Evolutionary conservation across 2,329 filamentous ascomycete genomes (phyloP).

Genomic region (Taxawa tesnikishii): DNA sequence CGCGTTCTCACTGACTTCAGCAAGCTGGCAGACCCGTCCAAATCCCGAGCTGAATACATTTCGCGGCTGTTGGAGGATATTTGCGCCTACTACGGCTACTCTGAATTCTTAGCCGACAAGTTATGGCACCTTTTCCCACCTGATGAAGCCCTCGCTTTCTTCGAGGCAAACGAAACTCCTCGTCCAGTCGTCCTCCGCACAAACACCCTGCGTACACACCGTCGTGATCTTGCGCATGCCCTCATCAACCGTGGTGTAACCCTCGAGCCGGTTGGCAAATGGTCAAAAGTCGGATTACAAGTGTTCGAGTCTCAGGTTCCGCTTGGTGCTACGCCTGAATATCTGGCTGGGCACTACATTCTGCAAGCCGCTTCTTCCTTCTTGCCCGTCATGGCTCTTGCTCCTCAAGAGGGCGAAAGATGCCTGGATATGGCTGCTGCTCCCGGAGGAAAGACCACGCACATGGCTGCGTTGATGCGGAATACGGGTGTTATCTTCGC

Average conservation of each 20-base stretch:
- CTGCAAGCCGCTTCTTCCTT: slow-evolving; percentile 94
- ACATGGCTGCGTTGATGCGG: slow-evolving; percentile 93
- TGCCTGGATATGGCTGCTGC: slow-evolving; percentile 91
- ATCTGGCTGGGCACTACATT: slow-evolving; percentile 95
- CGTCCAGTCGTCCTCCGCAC: slow-evolving; percentile 92
- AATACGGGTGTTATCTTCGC: slow-evolving; percentile 94
- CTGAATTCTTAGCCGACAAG: slow-evolving; percentile 87
- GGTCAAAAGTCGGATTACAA: slow-evolving; percentile 95
- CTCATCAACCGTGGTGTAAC: slow-evolving; percentile 95
- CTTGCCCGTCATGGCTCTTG: slow-evolving; percentile 92
- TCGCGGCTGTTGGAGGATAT: slow-evolving; percentile 80
- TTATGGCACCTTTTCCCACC: slow-evolving; percentile 86
- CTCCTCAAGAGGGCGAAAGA: slow-evolving; percentile 84
- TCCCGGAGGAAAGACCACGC: slow-evolving; percentile 90
- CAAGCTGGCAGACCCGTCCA: slow-evolving; percentile 64
- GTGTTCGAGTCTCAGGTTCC: slow-evolving; percentile 84
- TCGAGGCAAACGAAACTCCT: slow-evolving; percentile 94
- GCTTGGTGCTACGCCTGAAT: slow-evolving; percentile 90
- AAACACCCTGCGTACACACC: slow-evolving; percentile 74
- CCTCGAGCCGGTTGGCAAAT: slow-evolving; percentile 92
- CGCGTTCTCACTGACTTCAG: slow-evolving; percentile 82
- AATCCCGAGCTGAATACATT: slow-evolving; percentile 80
- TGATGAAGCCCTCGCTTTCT: slow-evolving; percentile 91
- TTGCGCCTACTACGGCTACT: slow-evolving; percentile 95
- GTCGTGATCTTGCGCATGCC: slow-evolving; percentile 74